phyloP scores from a whole-genome alignment of 352 stramenopile genomes.

The Pythium brachiatum region DNA sequence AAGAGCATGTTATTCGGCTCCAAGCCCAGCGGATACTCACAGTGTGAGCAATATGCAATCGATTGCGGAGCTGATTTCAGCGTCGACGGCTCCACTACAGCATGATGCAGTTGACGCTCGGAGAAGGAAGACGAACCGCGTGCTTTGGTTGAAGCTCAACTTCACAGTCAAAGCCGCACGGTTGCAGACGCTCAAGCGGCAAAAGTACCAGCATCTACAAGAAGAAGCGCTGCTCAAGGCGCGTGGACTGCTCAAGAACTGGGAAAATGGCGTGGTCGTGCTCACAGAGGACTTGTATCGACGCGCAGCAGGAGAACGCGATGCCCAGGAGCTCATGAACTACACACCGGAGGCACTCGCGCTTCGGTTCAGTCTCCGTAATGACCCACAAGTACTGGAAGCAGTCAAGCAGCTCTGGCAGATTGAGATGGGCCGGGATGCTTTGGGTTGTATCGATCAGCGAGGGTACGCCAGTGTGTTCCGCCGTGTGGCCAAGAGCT shows the following conservation, averaged over 20 bases:
- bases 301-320: conserved; percentile 37
- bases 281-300: conserved; percentile 62
- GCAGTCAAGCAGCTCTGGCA: conserved; percentile 55
- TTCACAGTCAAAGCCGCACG: conserved; percentile 66
- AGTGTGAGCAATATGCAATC: conserved; percentile 9
- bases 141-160: conserved; percentile 74
- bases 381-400: conserved; percentile 42
- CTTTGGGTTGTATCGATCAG: conserved; percentile 59
- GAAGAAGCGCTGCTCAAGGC: conserved; percentile 62
- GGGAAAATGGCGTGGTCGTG: conserved; percentile 57
- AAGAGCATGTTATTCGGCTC: neutral
- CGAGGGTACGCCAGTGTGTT: conserved; percentile 52
- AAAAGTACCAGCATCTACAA: conserved; percentile 76
- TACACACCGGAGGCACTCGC: conserved; percentile 67
- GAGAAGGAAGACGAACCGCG: conserved; percentile 19
- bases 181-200: conserved; percentile 55
- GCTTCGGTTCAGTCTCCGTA: conserved; percentile 64
- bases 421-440: conserved; percentile 53
- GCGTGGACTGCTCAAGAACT: conserved; percentile 59
- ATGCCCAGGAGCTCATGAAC: conserved; percentile 59
- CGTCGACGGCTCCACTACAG: conserved; percentile 10
- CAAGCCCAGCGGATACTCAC: neutral
- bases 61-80: conserved; percentile 1
- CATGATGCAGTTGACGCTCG: conserved; percentile 3
- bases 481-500: conserved; percentile 48